Conservation (phyloP, 176 grass and related monocot species). For the Luzula sylvatica region DNA sequence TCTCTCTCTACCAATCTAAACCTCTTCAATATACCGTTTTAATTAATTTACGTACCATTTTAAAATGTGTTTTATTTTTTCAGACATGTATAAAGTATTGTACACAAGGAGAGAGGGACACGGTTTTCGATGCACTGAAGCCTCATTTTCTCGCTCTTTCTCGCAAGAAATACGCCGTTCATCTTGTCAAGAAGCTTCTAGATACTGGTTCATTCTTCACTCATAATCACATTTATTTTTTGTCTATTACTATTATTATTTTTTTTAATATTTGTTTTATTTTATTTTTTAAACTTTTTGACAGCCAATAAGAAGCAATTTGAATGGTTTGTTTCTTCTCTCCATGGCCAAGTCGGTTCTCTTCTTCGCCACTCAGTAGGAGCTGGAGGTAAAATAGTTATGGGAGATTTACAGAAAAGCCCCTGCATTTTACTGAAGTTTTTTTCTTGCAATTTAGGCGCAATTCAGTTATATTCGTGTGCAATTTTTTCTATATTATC, state of each 20-base stretch:
- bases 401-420: too few relatives aligned
- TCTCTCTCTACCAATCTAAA: background rate
- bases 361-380: conserved; percentile 72
- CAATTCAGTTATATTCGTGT: background rate
- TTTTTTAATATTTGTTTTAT: background rate
- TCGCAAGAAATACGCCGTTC: conserved; percentile 71
- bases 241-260: background rate
- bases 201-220: too few relatives aligned
- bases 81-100: conserved; percentile 92
- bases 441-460: background rate
- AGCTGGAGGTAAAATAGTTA: conserved; percentile 42
- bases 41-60: background rate
- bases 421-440: background rate
- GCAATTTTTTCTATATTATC: conserved; percentile 3
- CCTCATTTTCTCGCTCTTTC: conserved; percentile 62
- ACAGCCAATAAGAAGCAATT: conserved; percentile 85
- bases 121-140: conserved; percentile 51
- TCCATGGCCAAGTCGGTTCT: conserved; percentile 59
- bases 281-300: conserved; percentile 18
- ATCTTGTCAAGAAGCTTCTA: conserved; percentile 89
- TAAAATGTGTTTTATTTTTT: conserved; percentile 7
- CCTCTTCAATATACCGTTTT: background rate
- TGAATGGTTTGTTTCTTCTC: conserved; percentile 66
- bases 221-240: conserved; percentile 5
- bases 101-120: conserved; percentile 65